Conservation (phyloP, 345 rosid species). For the Populus ilicifolia region DNA sequence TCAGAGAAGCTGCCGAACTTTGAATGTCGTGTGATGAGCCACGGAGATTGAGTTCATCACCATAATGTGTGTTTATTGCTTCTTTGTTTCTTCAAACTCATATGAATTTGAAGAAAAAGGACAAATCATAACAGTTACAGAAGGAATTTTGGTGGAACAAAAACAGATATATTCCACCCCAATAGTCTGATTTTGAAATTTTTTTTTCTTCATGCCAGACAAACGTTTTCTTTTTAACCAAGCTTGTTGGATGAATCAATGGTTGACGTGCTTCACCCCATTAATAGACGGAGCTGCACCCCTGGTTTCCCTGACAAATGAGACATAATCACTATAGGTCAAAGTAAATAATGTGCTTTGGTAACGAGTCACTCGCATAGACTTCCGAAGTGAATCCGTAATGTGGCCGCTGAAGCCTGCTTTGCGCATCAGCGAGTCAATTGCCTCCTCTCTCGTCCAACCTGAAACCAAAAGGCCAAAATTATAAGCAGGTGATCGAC, state of each 20-base stretch:
- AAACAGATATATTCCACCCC: conserved; percentile 29
- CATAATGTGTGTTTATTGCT: background rate
- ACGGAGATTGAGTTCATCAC: background rate
- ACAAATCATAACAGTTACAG: conserved; percentile 20
- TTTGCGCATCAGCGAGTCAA: conserved; percentile 86
- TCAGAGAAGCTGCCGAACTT: conserved; percentile 1
- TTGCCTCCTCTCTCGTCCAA: conserved; percentile 81
- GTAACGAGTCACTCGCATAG: conserved; percentile 78
- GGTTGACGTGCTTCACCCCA: conserved; percentile 42
- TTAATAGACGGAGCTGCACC: conserved; percentile 54
- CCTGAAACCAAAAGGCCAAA: conserved; percentile 38
- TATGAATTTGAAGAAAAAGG: conserved; percentile 46
- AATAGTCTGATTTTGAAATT: background rate
- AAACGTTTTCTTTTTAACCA: conserved; percentile 22
- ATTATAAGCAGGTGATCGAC: background rate
- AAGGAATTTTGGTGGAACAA: conserved; percentile 26
- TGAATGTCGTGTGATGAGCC: background rate
- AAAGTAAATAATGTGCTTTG: conserved; percentile 82
- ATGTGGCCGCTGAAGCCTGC: conserved; percentile 70
- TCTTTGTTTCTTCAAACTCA: conserved; percentile 39
- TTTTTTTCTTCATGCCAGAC: conserved; percentile 16
- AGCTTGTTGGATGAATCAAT: conserved; percentile 38
- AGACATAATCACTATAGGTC: conserved; percentile 73
- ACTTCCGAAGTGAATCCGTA: conserved; percentile 57
- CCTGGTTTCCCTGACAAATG: conserved; percentile 63